Evolutionary conservation across 2,329 filamentous ascomycete genomes (phyloP).

Genomic region (Cercospora sp.): DNA sequence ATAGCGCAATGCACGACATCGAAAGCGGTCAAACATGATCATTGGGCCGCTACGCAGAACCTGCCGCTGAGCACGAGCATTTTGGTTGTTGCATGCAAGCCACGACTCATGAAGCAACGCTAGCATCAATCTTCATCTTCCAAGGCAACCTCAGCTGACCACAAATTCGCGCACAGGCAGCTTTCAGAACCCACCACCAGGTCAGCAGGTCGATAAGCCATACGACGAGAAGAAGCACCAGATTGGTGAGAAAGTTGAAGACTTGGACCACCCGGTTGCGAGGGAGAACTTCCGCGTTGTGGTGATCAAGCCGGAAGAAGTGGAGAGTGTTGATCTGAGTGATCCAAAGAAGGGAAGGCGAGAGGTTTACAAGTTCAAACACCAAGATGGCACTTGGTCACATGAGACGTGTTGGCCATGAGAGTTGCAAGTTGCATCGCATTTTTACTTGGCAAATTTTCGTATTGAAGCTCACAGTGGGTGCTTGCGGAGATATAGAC

Average conservation of each 20-base stretch:
- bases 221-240: constrained; percentile 47
- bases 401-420: constrained; percentile 68
- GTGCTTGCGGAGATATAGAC: not conserved
- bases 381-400: constrained; percentile 60
- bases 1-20: not conserved
- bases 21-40: not conserved
- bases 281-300: constrained; percentile 80
- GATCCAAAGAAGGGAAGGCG: constrained; percentile 63
- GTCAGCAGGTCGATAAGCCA: constrained; percentile 47
- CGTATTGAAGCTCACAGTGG: not conserved
- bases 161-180: constrained; percentile 50
- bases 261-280: constrained; percentile 69
- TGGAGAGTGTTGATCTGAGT: constrained; percentile 72
- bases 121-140: not conserved
- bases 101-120: constrained; percentile 7
- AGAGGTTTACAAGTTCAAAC: constrained; percentile 65
- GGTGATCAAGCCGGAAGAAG: constrained; percentile 76
- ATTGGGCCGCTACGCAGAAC: constrained; percentile 6
- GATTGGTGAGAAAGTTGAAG: constrained; percentile 65
- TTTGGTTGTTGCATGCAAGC: constrained; percentile 17
- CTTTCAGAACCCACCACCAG: constrained; percentile 60
- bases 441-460: not conserved
- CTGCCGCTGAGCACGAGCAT: not conserved
- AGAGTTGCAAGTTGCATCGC: constrained; percentile 17
- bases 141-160: constrained; percentile 1